Percentiles rank a stretch among this genome's conserved stretches.
phyloP scores from a whole-genome alignment of 176 grass and related monocot species.

The barley (Hordeum vulgare) region MorexV3_pseudomolecules_assembly NC_058518.1:496004461-496004960 shows the following conservation, averaged over 20 bases:
- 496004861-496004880: too few species aligned
- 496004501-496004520: slow-evolving; percentile 74
- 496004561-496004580: slow-evolving; percentile 92
- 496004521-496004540: slow-evolving; percentile 85
- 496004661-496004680: slow-evolving; percentile 43
- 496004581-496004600: slow-evolving; percentile 78
- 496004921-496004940: too few species aligned
- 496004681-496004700: background rate
- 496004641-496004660: slow-evolving; percentile 49
- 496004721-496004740: background rate
- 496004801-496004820: background rate
- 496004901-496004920: too few species aligned
- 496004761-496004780: background rate
- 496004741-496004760: background rate
- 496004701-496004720: background rate
- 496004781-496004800: background rate
- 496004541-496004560: slow-evolving; percentile 48
- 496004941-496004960: too few species aligned
- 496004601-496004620: slow-evolving; percentile 42
- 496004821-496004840: background rate
- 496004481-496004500: slow-evolving; percentile 67
- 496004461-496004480: slow-evolving; percentile 98
- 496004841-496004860: background rate
- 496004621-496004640: slow-evolving; percentile 82
- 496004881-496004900: too few species aligned